These are phyloP conservation scores for Talaromyces piceae DNA, from an alignment of 2,329 filamentous ascomycete species.

Conservation along the genomic window DNA sequence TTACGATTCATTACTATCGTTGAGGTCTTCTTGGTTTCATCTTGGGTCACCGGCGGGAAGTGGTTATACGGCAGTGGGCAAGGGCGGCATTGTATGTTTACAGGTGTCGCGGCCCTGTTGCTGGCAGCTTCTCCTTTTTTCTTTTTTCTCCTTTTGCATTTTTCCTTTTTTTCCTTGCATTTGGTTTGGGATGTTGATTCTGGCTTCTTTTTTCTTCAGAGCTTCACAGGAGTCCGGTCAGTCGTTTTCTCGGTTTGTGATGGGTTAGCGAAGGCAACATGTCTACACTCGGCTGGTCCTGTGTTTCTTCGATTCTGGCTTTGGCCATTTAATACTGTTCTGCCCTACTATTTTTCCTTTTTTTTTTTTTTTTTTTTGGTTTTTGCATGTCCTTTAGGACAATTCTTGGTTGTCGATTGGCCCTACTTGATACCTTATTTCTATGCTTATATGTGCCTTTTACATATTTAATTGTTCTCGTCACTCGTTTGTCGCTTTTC, in stretches of 20 bases:
- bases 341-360: slow-evolving; percentile 21
- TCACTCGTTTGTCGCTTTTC: not conserved
- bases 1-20: slow-evolving; percentile 21
- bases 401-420: slow-evolving; percentile 14
- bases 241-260: slow-evolving; percentile 32
- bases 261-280: slow-evolving; percentile 28
- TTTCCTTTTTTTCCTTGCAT: slow-evolving; percentile 22
- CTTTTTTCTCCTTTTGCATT: slow-evolving; percentile 19
- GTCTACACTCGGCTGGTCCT: slow-evolving; percentile 42
- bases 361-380: too few species aligned
- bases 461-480: slow-evolving; percentile 7
- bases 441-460: slow-evolving; percentile 28
- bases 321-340: slow-evolving; percentile 31
- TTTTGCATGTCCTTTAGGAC: slow-evolving; percentile 25
- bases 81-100: slow-evolving; percentile 25
- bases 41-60: slow-evolving; percentile 34
- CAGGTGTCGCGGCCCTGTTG: slow-evolving; percentile 23
- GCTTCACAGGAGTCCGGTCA: slow-evolving; percentile 39
- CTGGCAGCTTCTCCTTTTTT: slow-evolving; percentile 22
- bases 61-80: slow-evolving; percentile 22
- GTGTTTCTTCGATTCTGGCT: slow-evolving; percentile 34
- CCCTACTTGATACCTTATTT: slow-evolving; percentile 13
- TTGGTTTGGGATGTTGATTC: slow-evolving; percentile 20
- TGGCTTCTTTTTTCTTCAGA: slow-evolving; percentile 25
- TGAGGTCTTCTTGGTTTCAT: slow-evolving; percentile 26